Conservation (phyloP, 2,329 filamentous ascomycete genomes). For the Sarocladiaceae sp. region DNA sequence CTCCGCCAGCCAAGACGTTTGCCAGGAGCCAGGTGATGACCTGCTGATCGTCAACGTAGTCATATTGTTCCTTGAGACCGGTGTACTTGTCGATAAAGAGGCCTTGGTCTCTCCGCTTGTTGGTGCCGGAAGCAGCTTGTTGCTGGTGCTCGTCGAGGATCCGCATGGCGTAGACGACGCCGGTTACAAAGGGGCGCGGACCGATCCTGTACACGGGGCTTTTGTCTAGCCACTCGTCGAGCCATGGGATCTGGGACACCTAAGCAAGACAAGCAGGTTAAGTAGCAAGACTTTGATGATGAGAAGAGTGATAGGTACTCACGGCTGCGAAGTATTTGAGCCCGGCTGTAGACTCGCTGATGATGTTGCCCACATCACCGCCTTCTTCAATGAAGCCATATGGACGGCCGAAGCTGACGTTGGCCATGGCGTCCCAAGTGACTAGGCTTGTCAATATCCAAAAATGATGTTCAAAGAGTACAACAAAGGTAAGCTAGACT, state of each 20-base stretch:
- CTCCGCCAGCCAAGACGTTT: constrained; percentile 26
- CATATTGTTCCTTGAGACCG: constrained; percentile 23
- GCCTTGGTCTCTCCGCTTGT: not conserved
- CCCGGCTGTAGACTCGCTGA: constrained; percentile 20
- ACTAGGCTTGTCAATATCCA: constrained; percentile 12
- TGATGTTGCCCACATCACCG: constrained; percentile 29
- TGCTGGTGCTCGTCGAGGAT: constrained; percentile 8
- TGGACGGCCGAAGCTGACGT: constrained; percentile 30
- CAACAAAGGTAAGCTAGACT: too few species aligned
- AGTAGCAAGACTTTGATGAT: not conserved
- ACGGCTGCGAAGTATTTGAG: constrained; percentile 26
- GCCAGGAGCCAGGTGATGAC: constrained; percentile 11
- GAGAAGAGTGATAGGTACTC: not conserved
- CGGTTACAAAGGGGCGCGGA: constrained; percentile 9
- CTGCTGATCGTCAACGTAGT: constrained; percentile 26
- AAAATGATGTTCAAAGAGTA: too few species aligned
- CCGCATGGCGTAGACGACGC: constrained; percentile 6
- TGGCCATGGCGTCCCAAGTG: constrained; percentile 35
- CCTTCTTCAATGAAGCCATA: constrained; percentile 35
- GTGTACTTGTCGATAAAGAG: constrained; percentile 28
- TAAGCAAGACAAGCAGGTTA: too few species aligned
- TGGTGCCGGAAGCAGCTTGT: not conserved
- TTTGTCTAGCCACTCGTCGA: constrained; percentile 11
- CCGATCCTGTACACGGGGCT: constrained; percentile 10
- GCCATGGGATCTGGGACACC: constrained; percentile 11